Evolutionary conservation across 148 eudicot species (phyloP), one percentile per base, ranked within the genome.

Genomic region (Chenopodium formosanum): DNA sequence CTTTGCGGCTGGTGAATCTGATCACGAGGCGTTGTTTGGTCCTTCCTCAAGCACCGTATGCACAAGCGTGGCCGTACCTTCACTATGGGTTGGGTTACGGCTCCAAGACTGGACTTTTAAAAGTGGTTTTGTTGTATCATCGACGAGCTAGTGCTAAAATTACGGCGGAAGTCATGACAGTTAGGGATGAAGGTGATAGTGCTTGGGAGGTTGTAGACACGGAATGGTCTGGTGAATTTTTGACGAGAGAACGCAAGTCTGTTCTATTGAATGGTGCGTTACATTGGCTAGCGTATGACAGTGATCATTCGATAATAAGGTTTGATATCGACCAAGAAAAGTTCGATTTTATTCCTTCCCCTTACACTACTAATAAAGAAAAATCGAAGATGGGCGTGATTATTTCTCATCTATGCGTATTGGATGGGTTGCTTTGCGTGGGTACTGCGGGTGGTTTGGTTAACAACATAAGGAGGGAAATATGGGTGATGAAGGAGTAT

Each of bases 401-500:
- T 0, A 20, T 31, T 32, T 31, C 1, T 31, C 7, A 72, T 11
- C 16, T 72, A 16, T 16, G 75, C 13, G 56, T 46, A 11, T 9
- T 72, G 53, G 29, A 72, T 20, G 75, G 56, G 11, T 44, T 23
- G 16, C 75, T 73, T 46, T 73, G 19, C 29, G 70, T 12, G 34
- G 37, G 75, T 73, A 16, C 16, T 37, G 44, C 44, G 0, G 5
- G 44, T 7, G 8, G 44, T 17, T 11, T 17, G n/a, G n/a, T n/a
- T n/a, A n/a, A n/a, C n/a, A n/a, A 11, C 17, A 25, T 9, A 9
- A 19, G 8, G 0, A 7, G 46, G 7, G 53, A n/a, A 17, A 23
- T 73, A 0, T 47, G 75, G 75, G 75, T 73, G 8, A 73, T 73
- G 75, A 23, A 47, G 13, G 75, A 73, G 56, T 73, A 73, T 1